A percentile compares a stretch with the other conserved stretches of the same genome.
Evolutionary conservation across 768 basidiomycete species (phyloP).

Genomic region (Lentinula guzmanii): DNA sequence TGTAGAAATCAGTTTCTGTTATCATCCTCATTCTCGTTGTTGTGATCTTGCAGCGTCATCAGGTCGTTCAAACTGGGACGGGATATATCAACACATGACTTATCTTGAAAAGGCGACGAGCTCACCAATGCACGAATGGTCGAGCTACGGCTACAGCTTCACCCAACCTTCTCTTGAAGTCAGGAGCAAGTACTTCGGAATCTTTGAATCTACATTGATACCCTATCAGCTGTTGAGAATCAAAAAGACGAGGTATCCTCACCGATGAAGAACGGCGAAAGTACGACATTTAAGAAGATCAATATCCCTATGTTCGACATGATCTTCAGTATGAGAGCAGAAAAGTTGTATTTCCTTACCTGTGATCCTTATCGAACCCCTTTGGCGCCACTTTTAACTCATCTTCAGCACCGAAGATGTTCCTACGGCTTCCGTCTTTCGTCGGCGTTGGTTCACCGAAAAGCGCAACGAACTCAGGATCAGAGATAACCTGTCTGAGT

Average conservation of each 20-base stretch:
- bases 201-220: conserved; percentile 56
- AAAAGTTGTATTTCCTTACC: conserved; percentile 31
- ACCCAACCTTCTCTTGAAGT: conserved; percentile 61
- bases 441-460: conserved; percentile 70
- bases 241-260: conserved; percentile 12
- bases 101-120: background rate
- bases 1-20: background rate
- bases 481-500: conserved; percentile 62
- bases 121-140: conserved; percentile 80
- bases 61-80: conserved; percentile 41
- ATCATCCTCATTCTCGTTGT: conserved; percentile 10
- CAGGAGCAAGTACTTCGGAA: conserved; percentile 57
- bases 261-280: conserved; percentile 65
- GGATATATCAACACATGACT: background rate
- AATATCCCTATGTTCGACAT: conserved; percentile 58
- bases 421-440: conserved; percentile 58
- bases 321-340: background rate
- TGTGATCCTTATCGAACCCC: conserved; percentile 78
- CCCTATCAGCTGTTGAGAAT: conserved; percentile 16
- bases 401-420: conserved; percentile 83
- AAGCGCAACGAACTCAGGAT: conserved; percentile 62
- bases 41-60: conserved; percentile 32
- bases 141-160: conserved; percentile 47
- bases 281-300: conserved; percentile 84
- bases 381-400: conserved; percentile 91